These are phyloP conservation scores for Yarrowia osloensis DNA, from an alignment of 805 yeast genomes.

Conservation along the genomic window DNA sequence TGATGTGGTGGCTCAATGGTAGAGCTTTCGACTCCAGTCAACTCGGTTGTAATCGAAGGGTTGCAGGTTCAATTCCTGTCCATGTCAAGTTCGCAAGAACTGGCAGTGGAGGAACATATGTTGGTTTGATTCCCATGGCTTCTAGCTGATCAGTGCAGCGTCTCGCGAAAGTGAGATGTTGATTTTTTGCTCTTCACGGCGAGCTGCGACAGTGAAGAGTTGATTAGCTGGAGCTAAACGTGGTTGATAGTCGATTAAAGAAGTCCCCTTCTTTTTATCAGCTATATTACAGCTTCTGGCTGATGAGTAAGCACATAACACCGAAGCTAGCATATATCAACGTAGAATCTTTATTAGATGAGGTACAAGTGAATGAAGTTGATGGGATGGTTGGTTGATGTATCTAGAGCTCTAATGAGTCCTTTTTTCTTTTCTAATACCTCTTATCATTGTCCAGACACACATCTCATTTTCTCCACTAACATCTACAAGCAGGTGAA, in stretches of 20 bases:
- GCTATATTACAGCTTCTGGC: background rate
- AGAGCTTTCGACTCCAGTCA: slow-evolving; percentile 74
- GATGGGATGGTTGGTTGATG: no score
- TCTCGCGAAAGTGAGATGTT: background rate
- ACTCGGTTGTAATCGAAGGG: slow-evolving; percentile 56
- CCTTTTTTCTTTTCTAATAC: no score
- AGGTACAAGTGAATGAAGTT: no score
- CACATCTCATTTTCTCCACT: no score
- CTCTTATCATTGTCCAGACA: no score
- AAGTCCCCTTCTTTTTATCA: background rate
- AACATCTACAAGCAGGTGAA: no score
- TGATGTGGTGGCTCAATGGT: slow-evolving; percentile 68
- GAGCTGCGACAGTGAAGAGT: no score
- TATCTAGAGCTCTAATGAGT: no score
- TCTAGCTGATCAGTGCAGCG: background rate
- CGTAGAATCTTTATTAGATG: no score
- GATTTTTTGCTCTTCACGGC: background rate
- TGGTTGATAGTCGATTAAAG: background rate
- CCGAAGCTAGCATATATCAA: no score
- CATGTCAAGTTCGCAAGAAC: slow-evolving; percentile 50
- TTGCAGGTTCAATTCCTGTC: slow-evolving; percentile 83
- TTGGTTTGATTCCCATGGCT: background rate
- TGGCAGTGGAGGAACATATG: slow-evolving; percentile 9
- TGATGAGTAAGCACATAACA: background rate
- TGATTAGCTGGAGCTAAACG: no score